Base-by-base conservation (phyloP, 352 stramenopile genomes). In the Phytophthora constricta region DNA sequence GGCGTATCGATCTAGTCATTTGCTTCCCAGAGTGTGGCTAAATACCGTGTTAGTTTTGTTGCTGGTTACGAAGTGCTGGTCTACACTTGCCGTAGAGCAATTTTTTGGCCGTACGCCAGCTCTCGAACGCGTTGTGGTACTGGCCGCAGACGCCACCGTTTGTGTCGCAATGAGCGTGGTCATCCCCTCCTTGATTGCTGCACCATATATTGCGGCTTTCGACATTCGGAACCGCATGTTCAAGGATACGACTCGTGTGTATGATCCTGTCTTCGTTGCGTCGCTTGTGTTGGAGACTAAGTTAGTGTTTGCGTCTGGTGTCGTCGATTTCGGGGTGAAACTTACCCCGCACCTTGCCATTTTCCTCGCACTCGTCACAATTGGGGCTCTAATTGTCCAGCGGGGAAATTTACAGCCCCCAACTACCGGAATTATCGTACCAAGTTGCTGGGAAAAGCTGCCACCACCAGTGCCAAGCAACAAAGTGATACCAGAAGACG, bases 11-110 rank as follows among this genome's bases (percentile, higher is more conserved):
- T 65, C 53, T 28, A 75, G 68, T n/a, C n/a, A 23, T 13, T 65
- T 59, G 3, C 19, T 75, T 7, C 50, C 62, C 4, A 52, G 33
- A 8, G 46, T 48, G 14, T 71, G 54, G 54, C 61, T 81, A n/a
- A 75, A 81, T 34, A 52, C 47, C 0, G 16, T 74, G 9, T 62
- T 68, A n/a, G 73, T 71, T 14, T 19, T 10, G 0, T 20, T 80
- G 9, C 7, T 80, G 3, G 33, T 76, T 7, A 16, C 39, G 31
- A 85, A 87, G 33, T 84, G 69, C 59, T 90, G 79, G 83, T 76
- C 70, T 17, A 87, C 79, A 13, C 66, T 83, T 22, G 73, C 78
- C 23, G 61, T 76, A 2, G 67, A 86, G 50, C 72, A 83, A 22
- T 72, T 92, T 52, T 14, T 68, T 5, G 27, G 41, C 1, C 14